Conservation (phyloP, 2,329 filamentous ascomycete species). For the Harringtonia aguacate region DNA sequence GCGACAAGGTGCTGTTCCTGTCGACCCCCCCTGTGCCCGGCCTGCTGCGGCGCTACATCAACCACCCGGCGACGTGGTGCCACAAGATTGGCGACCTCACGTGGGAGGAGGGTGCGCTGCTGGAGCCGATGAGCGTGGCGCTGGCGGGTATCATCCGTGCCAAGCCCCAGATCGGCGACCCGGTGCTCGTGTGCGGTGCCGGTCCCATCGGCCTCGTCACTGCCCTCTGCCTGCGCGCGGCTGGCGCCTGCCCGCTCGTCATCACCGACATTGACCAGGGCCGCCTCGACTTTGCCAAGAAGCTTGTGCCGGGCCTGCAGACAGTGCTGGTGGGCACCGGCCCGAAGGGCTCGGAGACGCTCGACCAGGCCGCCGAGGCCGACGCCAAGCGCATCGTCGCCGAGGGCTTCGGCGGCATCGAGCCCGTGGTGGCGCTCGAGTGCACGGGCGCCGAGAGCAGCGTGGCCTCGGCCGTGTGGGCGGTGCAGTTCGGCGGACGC, state of each 20-base stretch:
- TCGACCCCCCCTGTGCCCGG: slow-evolving; percentile 86
- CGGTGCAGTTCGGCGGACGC: slow-evolving; percentile 88
- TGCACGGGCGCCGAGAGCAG: slow-evolving; percentile 92
- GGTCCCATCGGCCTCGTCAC: slow-evolving; percentile 91
- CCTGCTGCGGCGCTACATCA: slow-evolving; percentile 83
- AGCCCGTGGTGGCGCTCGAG: slow-evolving; percentile 75
- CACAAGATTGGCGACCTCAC: slow-evolving; percentile 86
- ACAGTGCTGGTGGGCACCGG: slow-evolving; percentile 62
- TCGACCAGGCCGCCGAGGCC: slow-evolving; percentile 53
- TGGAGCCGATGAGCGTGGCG: slow-evolving; percentile 84
- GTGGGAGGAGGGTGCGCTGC: slow-evolving; percentile 80
- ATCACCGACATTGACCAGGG: slow-evolving; percentile 92
- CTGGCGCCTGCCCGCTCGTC: slow-evolving; percentile 81
- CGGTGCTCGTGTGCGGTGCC: slow-evolving; percentile 81
- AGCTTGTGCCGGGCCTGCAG: slow-evolving; percentile 65
- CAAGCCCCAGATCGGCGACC: slow-evolving; percentile 70
- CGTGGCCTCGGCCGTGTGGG: slow-evolving; percentile 77
- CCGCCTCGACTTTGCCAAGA: slow-evolving; percentile 73
- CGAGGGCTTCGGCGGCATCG: slow-evolving; percentile 60
- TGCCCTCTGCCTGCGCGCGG: slow-evolving; percentile 71
- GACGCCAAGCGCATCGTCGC: slow-evolving; percentile 57
- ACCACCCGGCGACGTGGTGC: slow-evolving; percentile 90
- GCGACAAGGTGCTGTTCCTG: slow-evolving; percentile 74
- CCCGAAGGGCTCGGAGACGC: slow-evolving; percentile 11
- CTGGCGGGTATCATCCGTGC: slow-evolving; percentile 81